Conservation (phyloP, 495 filamentous ascomycete species). For the Evernia prunastri region DNA sequence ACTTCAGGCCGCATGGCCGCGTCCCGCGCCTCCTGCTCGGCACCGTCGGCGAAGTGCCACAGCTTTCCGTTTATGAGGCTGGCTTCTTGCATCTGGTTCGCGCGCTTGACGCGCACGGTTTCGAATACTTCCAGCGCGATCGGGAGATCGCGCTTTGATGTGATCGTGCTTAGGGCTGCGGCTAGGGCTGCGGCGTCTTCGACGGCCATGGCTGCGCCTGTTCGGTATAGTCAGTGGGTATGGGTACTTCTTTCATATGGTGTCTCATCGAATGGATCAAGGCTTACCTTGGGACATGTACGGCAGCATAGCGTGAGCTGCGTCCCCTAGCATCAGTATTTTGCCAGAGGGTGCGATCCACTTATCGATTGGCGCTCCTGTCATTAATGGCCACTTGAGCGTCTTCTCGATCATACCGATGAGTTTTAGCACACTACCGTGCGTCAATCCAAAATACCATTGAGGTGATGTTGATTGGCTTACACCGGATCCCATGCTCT, state of each 20-base stretch:
- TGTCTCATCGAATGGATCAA: background rate
- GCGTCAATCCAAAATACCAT: background rate
- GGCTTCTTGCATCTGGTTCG: conserved; percentile 43
- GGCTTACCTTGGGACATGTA: conserved; percentile 41
- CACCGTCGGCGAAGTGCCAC: conserved; percentile 47
- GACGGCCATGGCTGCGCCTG: conserved; percentile 28
- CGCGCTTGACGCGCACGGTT: conserved; percentile 41
- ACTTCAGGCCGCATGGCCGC: conserved; percentile 36
- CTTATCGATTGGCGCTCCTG: conserved; percentile 26
- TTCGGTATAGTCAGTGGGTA: background rate
- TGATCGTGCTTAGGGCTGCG: conserved; percentile 29
- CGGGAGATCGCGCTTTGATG: conserved; percentile 22
- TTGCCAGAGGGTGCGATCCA: conserved; percentile 33
- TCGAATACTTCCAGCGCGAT: conserved; percentile 42
- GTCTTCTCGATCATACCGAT: conserved; percentile 36
- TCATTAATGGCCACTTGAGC: conserved; percentile 40
- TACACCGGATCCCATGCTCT: conserved; percentile 4
- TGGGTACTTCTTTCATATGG: background rate
- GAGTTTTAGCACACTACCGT: conserved; percentile 32
- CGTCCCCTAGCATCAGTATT: conserved; percentile 42
- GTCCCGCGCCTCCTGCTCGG: conserved; percentile 46
- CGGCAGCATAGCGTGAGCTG: conserved; percentile 47
- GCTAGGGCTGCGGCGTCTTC: background rate
- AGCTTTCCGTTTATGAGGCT: conserved; percentile 44
- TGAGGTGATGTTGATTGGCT: background rate